Evolutionary conservation across 1,284 basidiomycete species (phyloP).

Genomic region (Cutaneotrichosporon sp.): DNA sequence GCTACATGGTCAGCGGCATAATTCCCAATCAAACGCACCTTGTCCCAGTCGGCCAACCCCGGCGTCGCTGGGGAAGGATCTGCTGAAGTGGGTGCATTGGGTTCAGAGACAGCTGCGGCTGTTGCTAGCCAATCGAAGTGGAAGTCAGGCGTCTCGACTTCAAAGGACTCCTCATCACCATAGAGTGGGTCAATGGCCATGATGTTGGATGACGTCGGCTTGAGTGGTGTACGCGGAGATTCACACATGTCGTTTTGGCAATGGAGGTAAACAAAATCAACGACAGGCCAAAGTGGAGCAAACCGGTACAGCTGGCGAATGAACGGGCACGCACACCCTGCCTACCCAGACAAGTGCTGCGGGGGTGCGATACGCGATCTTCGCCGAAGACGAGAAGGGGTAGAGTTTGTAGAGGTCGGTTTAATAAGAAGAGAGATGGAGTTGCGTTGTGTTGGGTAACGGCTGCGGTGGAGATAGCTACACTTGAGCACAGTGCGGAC

Average conservation of each 20-base stretch:
- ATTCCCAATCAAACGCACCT: not conserved
- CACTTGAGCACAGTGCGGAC: too few relatives aligned
- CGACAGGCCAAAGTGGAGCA: too few relatives aligned
- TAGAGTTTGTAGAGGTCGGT: too few relatives aligned
- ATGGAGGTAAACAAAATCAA: too few relatives aligned
- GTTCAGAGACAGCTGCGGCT: not conserved
- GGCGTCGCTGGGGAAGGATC: not conserved
- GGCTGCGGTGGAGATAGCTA: too few relatives aligned
- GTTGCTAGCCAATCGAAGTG: conserved; percentile 33
- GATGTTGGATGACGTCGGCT: not conserved
- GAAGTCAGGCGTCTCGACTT: conserved; percentile 35
- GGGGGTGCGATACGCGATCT: too few relatives aligned
- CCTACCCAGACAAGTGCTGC: too few relatives aligned
- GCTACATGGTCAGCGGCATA: not conserved
- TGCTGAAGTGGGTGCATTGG: not conserved
- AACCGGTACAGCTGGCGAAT: too few relatives aligned
- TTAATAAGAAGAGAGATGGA: too few relatives aligned
- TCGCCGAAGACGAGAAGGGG: too few relatives aligned
- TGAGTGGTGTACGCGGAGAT: not conserved
- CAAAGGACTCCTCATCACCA: conserved; percentile 25
- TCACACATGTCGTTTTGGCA: not conserved
- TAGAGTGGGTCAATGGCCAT: not conserved
- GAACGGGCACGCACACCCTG: too few relatives aligned
- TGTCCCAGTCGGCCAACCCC: not conserved
- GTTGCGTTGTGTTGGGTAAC: too few relatives aligned